A percentile compares a stretch with the other conserved stretches of the same genome.
These are phyloP conservation scores for Fusarium guadeloupense DNA, from an alignment of 2,329 filamentous ascomycete genomes.

Conservation along the genomic window DNA sequence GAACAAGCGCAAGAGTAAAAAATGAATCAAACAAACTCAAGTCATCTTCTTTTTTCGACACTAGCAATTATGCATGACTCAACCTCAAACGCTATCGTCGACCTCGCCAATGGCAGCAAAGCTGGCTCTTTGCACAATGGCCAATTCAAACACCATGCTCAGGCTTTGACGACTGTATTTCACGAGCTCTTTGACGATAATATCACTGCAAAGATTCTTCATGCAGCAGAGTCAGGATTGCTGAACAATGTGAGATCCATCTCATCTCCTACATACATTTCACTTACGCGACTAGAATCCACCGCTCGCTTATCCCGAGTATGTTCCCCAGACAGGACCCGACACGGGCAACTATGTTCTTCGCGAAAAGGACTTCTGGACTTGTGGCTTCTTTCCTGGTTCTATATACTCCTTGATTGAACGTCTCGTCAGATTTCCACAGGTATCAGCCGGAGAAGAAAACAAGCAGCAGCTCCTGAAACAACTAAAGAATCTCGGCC, in stretches of 20 bases:
- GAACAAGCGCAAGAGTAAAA: background rate
- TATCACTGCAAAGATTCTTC: slow-evolving; percentile 31
- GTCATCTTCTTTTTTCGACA: too few species aligned
- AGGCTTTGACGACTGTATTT: background rate
- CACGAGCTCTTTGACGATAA: slow-evolving; percentile 34
- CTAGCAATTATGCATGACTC: background rate
- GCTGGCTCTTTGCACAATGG: background rate
- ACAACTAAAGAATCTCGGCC: slow-evolving; percentile 34
- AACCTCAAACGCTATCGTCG: background rate
- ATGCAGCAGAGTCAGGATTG: slow-evolving; percentile 18
- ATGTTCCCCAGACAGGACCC: slow-evolving; percentile 31
- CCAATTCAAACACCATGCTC: background rate
- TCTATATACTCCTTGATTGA: slow-evolving; percentile 49
- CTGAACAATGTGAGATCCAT: slow-evolving; percentile 17
- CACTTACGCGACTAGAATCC: slow-evolving; percentile 22
- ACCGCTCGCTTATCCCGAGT: slow-evolving; percentile 33
- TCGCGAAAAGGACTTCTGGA: slow-evolving; percentile 46
- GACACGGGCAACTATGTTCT: slow-evolving; percentile 31
- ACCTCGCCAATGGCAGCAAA: slow-evolving; percentile 4
- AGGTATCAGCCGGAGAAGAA: slow-evolving; percentile 20
- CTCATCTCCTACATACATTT: accelerated
- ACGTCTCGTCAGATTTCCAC: slow-evolving; percentile 46
- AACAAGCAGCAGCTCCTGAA: slow-evolving; percentile 36
- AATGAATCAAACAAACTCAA: background rate
- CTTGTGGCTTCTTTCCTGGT: slow-evolving; percentile 53